Conservation (phyloP, 2,329 filamentous ascomycete genomes). For the Xylariaceae sp. region DNA sequence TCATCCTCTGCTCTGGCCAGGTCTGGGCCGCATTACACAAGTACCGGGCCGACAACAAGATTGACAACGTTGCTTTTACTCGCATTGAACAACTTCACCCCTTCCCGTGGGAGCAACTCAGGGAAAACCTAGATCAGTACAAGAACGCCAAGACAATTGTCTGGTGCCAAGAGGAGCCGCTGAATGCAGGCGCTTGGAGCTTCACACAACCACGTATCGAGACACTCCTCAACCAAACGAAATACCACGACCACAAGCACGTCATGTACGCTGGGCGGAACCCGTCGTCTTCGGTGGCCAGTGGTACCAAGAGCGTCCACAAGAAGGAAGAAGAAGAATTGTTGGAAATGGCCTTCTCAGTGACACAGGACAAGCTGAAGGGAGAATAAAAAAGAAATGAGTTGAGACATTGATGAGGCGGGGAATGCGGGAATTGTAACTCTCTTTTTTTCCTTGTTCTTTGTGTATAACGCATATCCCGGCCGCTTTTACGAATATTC, state of each 20-base stretch:
- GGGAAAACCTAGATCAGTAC: slow-evolving; percentile 95
- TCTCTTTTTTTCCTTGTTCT: slow-evolving; percentile 28
- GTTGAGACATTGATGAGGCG: slow-evolving; percentile 19
- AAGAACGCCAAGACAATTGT: slow-evolving; percentile 97
- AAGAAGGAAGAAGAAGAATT: slow-evolving; percentile 90
- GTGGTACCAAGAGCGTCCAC: slow-evolving; percentile 83
- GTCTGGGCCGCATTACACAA: slow-evolving; percentile 89
- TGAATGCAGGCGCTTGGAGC: slow-evolving; percentile 95
- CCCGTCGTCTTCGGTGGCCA: slow-evolving; percentile 90
- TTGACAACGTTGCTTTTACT: slow-evolving; percentile 89
- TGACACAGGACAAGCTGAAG: slow-evolving; percentile 66
- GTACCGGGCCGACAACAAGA: slow-evolving; percentile 78
- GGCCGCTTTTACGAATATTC: slow-evolving; percentile 19
- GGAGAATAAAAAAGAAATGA: slow-evolving; percentile 47
- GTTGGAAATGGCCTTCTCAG: slow-evolving; percentile 60
- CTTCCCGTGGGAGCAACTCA: slow-evolving; percentile 96
- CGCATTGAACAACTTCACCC: slow-evolving; percentile 97
- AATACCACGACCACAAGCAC: slow-evolving; percentile 89
- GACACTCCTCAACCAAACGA: slow-evolving; percentile 87
- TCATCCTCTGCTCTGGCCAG: slow-evolving; percentile 91
- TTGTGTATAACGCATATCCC: slow-evolving; percentile 33
- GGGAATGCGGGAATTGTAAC: slow-evolving; percentile 12
- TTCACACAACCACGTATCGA: slow-evolving; percentile 97
- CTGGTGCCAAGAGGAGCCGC: slow-evolving; percentile 95
- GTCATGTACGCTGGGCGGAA: slow-evolving; percentile 96